Percentiles rank a stretch among this genome's conserved stretches.
These are phyloP conservation scores for Oemleria cerasiformis DNA, from an alignment of 306 rosid genomes.

Conservation along the genomic window DNA sequence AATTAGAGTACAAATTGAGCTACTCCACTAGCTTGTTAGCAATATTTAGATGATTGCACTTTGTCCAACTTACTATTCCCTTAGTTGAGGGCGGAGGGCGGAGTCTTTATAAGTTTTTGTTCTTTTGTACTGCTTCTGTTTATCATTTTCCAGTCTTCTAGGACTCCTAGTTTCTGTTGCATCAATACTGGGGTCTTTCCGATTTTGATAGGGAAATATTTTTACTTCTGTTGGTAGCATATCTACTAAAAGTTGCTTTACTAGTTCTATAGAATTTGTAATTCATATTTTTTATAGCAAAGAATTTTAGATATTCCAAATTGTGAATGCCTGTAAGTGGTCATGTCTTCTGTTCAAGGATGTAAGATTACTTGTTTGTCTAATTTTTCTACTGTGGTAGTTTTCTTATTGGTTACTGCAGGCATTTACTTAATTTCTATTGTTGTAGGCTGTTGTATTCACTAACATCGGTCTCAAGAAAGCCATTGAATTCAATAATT, in stretches of 20 bases:
- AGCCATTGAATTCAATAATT: conserved; percentile 73
- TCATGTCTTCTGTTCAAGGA: background rate
- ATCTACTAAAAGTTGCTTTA: background rate
- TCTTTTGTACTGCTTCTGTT: background rate
- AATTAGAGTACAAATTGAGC: background rate
- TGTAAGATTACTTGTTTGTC: background rate
- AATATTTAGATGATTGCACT: too few species aligned
- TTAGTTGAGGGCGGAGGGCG: too few species aligned
- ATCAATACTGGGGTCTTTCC: background rate
- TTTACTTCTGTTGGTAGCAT: background rate
- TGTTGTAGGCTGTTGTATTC: conserved; percentile 78
- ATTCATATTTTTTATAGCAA: background rate
- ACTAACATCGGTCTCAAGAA: conserved; percentile 61
- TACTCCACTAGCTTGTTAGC: background rate
- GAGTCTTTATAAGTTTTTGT: too few species aligned
- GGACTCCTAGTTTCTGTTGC: background rate
- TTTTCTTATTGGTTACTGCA: conserved; percentile 3
- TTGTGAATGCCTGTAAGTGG: background rate
- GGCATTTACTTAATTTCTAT: conserved; percentile 10
- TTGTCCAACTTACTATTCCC: too few species aligned
- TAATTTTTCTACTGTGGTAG: conserved; percentile 11
- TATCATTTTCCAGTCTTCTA: background rate
- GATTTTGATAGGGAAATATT: background rate
- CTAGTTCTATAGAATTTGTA: background rate
- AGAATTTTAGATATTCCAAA: conserved; percentile 3